Base-by-base conservation (phyloP, 2,329 filamentous ascomycete species). In the Colletotrichum viniferum region DNA sequence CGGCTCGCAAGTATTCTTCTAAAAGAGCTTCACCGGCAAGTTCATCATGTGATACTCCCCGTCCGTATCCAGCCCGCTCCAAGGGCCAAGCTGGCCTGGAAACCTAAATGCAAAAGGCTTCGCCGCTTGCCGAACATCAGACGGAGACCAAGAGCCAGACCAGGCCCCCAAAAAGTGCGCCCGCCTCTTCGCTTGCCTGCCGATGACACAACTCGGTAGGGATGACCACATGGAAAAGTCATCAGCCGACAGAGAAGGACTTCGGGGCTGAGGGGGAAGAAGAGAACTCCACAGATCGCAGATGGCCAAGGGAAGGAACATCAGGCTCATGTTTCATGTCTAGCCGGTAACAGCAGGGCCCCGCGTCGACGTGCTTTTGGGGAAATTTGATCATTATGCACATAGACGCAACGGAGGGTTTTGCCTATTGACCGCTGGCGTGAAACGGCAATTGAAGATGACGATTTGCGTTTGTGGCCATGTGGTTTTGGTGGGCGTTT, bases 71-170 rank as follows among this genome's bases (percentile, higher is more conserved):
- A 43, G 18, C 16, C 32, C 12, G 10, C 21, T 30, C 26, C 16
- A 32, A n/a, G 32, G 32, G 21, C 55, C 38, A 64, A 48, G 64
- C 38, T 18, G 60, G 43, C 30, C 48, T 12, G 12, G 9, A 64
- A 72, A 32, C 56, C 28, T 52, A 56, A 63, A 30, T 36, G 26
- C 43, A 13, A 63, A 48, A 48, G 36, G 21, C 18, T 24, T 60
- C 69, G 62, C 62, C 43, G 43, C 69, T 24, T 75, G 63, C 73
- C 64, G 70, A 76, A 73, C 26, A 73, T 76, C 73, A 69, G 73
- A 76, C 36, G 64, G 60, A 69, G 14, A 28, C 43, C 21, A 60
- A 36, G 58, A 61, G 58, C 21, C 1, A 58, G 18, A 36, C 55
- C 26, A 36, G 14, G 48, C n/a, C 28, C 24, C 52, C 2, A 26